Evolutionary conservation across 176 grass and related monocot species (phyloP).

Genomic region (Ananas comosus): DNA sequence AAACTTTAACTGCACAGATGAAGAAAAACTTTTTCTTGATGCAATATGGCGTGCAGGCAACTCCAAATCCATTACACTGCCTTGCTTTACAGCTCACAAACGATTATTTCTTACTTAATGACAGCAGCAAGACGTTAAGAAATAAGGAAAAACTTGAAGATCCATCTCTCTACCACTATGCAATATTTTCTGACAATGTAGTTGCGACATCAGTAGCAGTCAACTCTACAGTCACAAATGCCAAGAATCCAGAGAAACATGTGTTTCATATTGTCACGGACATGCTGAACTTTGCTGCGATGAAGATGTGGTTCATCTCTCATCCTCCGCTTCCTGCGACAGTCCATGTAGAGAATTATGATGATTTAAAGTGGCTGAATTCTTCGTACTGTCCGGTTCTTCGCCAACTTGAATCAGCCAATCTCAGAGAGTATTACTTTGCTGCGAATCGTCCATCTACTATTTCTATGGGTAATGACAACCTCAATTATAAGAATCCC

Average conservation of each 20-base stretch:
- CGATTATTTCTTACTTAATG: constrained; percentile 7
- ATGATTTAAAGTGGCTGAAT: constrained; percentile 9
- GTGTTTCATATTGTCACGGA: constrained; percentile 6
- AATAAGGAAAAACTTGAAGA: constrained; percentile 7
- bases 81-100: constrained; percentile 6
- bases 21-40: constrained; percentile 10
- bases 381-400: constrained; percentile 7
- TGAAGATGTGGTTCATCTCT: constrained; percentile 10
- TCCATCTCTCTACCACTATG: constrained; percentile 6
- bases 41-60: neutral
- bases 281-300: constrained; percentile 4
- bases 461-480: neutral
- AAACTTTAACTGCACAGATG: neutral
- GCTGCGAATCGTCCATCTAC: neutral
- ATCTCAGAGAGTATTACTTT: constrained; percentile 8
- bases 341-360: constrained; percentile 4
- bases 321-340: neutral
- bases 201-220: constrained; percentile 5
- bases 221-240: constrained; percentile 5
- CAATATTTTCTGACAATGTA: constrained; percentile 10
- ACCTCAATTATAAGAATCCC: constrained; percentile 10
- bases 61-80: constrained; percentile 6
- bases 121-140: neutral
- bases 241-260: constrained; percentile 9
- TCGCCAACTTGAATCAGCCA: neutral